Base-by-base conservation (phyloP, 352 stramenopile species). In the Phytophthora fragariae region DNA sequence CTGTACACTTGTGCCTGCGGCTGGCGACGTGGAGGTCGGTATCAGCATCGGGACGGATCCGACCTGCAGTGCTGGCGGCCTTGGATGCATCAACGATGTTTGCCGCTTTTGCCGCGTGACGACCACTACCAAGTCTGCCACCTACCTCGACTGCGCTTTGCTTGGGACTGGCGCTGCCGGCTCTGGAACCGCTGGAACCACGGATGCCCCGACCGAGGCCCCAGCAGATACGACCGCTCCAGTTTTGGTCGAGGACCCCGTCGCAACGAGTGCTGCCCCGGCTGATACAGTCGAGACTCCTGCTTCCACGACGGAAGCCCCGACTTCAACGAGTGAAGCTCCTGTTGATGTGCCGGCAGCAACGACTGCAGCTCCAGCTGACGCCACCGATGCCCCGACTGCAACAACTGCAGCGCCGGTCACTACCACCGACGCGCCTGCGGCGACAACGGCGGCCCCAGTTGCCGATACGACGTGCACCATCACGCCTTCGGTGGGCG, bases 11-110 rank as follows among this genome's bases (percentile, higher is more conserved):
- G 57, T 67, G 31, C 71, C 71, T 68, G 54, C 65, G 0, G 29
- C 19, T 31, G 72, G 68, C 11, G 72, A 79, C 27, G 41, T 79
- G 4, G 63, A 76, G 57, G 59, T 73, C 31, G 60, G 73, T 6
- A 76, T 80, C 49, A 76, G 59, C 8, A 76, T 80, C 31, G 68
- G 62, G 19, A 74, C 68, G 31, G 73, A 80, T 57, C n/a, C 59
- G 19, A 70, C 62, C 9, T 79, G 72, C 54, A 76, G 53, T 17
- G 52, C 57, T 2, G 68, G 72, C 6, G 72, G 72, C 6, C 44
- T 79, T 11, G 72, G 72, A 19, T 79, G 68, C 21, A 79, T 79
- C 33, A 79, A 73, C 47, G 57, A 79, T 5, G 52, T 79, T 1
- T 79, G 72, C 55, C 72, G 72, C 2, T 79, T 79, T 49, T 79